Conservation (phyloP, 1,139 yeast species). For the Scheffersomyces titani region DNA sequence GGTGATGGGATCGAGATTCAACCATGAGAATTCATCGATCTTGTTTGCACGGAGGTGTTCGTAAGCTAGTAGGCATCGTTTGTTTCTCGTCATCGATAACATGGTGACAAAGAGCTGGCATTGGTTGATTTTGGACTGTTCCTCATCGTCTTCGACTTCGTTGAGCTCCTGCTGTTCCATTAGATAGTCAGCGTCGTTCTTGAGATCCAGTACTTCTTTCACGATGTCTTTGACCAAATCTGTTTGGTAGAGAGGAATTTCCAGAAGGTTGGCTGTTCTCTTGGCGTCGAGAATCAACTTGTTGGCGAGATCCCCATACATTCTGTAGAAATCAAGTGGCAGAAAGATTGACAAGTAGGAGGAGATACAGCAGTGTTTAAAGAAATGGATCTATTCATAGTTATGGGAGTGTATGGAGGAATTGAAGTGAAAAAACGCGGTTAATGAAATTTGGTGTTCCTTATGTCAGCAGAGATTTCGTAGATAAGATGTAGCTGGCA, state of each 20-base stretch:
- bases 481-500: neutral
- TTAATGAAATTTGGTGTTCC: neutral
- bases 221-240: slow-evolving; percentile 70
- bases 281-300: slow-evolving; percentile 85
- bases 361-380: neutral
- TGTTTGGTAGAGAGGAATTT: slow-evolving; percentile 71
- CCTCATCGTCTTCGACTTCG: slow-evolving; percentile 25
- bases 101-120: slow-evolving; percentile 84
- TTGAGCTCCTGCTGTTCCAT: slow-evolving; percentile 19
- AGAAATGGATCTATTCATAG: neutral
- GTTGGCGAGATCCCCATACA: slow-evolving; percentile 89
- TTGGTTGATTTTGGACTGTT: slow-evolving; percentile 50
- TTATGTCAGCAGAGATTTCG: neutral
- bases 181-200: slow-evolving; percentile 50
- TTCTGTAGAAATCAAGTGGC: slow-evolving; percentile 19
- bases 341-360: neutral
- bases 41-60: slow-evolving; percentile 70
- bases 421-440: neutral
- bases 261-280: slow-evolving; percentile 66
- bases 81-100: slow-evolving; percentile 80
- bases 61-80: slow-evolving; percentile 84
- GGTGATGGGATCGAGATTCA: slow-evolving; percentile 41
- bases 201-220: slow-evolving; percentile 60
- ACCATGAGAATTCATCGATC: slow-evolving; percentile 74
- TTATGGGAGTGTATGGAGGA: neutral